phyloP scores from a whole-genome alignment of 306 rosid genomes.

The Macrotyloma uniflorum region DNA sequence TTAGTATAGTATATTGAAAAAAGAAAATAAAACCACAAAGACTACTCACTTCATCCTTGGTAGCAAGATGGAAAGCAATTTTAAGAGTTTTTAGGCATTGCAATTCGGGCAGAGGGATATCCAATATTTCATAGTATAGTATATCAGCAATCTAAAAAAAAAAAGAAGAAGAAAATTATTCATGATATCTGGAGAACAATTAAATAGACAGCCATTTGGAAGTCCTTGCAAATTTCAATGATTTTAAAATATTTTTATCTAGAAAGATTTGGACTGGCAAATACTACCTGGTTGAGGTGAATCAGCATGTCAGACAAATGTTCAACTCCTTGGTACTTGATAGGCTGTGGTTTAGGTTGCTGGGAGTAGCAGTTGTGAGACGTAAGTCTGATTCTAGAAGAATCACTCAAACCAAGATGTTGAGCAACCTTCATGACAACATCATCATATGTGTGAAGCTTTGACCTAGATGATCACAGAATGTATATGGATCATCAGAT shows the following conservation, averaged over 20 bases:
- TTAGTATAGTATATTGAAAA: neutral
- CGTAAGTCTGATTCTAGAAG: constrained; percentile 83
- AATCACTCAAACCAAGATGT: constrained; percentile 69
- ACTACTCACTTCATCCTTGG: constrained; percentile 76
- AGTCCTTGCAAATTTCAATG: neutral
- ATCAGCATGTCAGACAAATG: constrained; percentile 74
- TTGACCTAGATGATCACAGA: neutral
- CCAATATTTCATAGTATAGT: constrained; percentile 10
- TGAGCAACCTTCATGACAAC: constrained; percentile 53
- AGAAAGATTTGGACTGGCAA: neutral
- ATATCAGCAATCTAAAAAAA: neutral
- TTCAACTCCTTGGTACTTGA: constrained; percentile 76
- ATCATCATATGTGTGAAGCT: constrained; percentile 3
- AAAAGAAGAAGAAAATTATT: neutral
- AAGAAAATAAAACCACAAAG: neutral
- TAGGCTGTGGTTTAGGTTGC: constrained; percentile 90
- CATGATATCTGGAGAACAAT: neutral
- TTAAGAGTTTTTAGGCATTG: constrained; percentile 78
- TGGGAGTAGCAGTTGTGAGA: constrained; percentile 90
- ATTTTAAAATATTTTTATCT: neutral
- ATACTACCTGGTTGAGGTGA: constrained; percentile 5
- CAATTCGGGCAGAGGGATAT: constrained; percentile 81
- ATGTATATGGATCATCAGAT: neutral
- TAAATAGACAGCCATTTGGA: neutral
- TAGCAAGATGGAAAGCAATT: constrained; percentile 80